These are phyloP conservation scores for Magnolia officinalis DNA, from an alignment of 164 flowering plant species.

Conservation along the genomic window DNA sequence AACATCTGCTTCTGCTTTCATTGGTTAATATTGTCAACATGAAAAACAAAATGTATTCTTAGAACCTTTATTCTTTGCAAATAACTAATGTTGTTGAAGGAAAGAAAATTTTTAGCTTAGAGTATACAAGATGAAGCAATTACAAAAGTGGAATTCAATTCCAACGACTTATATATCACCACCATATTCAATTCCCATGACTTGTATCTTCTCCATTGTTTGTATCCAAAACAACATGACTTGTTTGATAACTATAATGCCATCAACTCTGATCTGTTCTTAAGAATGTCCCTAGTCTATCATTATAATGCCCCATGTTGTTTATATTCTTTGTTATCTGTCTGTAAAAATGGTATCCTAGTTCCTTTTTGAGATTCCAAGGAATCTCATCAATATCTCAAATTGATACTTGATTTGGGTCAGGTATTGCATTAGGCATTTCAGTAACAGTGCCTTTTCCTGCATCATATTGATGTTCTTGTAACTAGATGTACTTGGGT, in stretches of 20 bases:
- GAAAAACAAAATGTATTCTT: no score
- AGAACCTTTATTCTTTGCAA: no score
- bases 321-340: background rate
- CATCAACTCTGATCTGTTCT: background rate
- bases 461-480: background rate
- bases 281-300: background rate
- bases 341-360: conserved; percentile 91
- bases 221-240: background rate
- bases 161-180: no score
- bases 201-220: background rate
- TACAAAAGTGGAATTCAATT: no score
- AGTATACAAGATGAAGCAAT: no score
- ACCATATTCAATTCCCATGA: no score
- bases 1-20: no score
- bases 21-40: no score
- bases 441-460: background rate
- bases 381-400: conserved; percentile 69
- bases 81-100: no score
- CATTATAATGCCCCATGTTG: background rate
- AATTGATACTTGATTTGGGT: conserved; percentile 97
- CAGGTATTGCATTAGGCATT: conserved; percentile 50
- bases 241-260: background rate
- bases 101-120: no score
- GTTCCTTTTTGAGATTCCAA: conserved; percentile 89
- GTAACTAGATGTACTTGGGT: no score